Evolutionary conservation across 225 moss, liverwort and hornwort genomes (phyloP).

Genomic region (Rhytidiadelphus loreus): DNA sequence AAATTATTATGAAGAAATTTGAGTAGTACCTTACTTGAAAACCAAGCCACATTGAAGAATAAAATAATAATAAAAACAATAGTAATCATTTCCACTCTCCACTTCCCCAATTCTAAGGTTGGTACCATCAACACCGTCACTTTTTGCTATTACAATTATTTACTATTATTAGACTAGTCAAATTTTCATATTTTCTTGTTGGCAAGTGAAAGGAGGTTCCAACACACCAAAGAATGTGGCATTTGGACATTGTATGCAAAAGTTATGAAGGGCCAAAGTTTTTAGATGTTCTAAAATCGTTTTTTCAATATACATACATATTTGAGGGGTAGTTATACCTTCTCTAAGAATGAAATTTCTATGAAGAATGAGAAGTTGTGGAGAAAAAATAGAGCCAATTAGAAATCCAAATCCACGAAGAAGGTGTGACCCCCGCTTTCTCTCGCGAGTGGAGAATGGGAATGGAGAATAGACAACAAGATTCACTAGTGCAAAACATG

Average conservation of each 20-base stretch:
- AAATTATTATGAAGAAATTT: not conserved
- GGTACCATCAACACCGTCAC: rapidly evolving
- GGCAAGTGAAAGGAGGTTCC: not conserved
- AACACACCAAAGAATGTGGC: rapidly evolving
- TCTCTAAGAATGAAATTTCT: too few relatives aligned
- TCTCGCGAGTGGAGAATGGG: too few relatives aligned
- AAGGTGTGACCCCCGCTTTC: too few relatives aligned
- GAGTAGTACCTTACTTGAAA: not conserved
- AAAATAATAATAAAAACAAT: not conserved
- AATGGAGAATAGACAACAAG: too few relatives aligned
- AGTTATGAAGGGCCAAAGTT: too few relatives aligned
- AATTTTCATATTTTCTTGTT: not conserved
- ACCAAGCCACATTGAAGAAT: not conserved
- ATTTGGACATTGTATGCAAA: too few relatives aligned
- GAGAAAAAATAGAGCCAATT: too few relatives aligned
- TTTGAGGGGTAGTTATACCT: too few relatives aligned
- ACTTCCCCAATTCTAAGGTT: not conserved
- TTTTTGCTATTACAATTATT: too few relatives aligned
- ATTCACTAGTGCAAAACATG: too few relatives aligned
- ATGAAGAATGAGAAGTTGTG: too few relatives aligned
- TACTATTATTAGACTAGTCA: not conserved
- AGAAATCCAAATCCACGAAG: too few relatives aligned
- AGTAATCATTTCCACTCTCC: rapidly evolving
- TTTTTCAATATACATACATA: not conserved
- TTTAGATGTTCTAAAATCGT: not conserved